phyloP scores from a whole-genome alignment of 805 yeast genomes.

The Saccharomycopsis fodiens region DNA sequence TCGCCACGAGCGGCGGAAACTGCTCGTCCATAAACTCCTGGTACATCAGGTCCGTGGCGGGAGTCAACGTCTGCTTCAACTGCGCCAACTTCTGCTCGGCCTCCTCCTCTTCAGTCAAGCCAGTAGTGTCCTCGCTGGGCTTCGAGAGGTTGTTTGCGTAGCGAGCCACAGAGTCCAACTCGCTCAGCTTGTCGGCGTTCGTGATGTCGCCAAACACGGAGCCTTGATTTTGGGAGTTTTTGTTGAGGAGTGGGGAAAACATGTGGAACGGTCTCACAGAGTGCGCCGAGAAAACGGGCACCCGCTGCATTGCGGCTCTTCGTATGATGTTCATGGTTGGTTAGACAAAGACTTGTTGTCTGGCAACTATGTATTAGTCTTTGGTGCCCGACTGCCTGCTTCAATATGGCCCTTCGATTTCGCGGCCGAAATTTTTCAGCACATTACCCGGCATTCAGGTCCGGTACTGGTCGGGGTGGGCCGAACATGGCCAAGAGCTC shows the following conservation, averaged over 20 bases:
- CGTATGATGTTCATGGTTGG: neutral
- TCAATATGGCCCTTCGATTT: too few relatives aligned
- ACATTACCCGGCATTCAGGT: too few relatives aligned
- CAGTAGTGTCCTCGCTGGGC: neutral
- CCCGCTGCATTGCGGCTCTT: conserved; percentile 63
- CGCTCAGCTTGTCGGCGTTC: conserved; percentile 71
- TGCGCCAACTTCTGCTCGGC: conserved; percentile 21
- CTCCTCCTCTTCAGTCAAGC: conserved; percentile 23
- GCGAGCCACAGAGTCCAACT: conserved; percentile 4
- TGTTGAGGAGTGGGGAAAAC: too few relatives aligned
- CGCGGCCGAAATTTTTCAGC: too few relatives aligned
- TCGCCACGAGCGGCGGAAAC: conserved; percentile 41
- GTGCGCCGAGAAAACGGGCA: conserved; percentile 77
- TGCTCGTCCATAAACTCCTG: conserved; percentile 46
- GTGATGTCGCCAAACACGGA: conserved; percentile 89
- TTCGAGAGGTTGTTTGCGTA: neutral
- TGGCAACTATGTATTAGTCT: too few relatives aligned
- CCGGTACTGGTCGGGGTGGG: too few relatives aligned
- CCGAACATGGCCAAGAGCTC: too few relatives aligned
- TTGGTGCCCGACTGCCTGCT: too few relatives aligned
- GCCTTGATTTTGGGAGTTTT: conserved; percentile 23
- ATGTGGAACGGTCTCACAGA: too few relatives aligned
- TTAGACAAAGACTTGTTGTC: too few relatives aligned
- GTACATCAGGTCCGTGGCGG: conserved; percentile 26
- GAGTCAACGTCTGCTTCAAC: conserved; percentile 27